These are phyloP conservation scores for Pezicula rhizophila DNA, from an alignment of 2,329 filamentous ascomycete genomes.

Conservation along the genomic window DNA sequence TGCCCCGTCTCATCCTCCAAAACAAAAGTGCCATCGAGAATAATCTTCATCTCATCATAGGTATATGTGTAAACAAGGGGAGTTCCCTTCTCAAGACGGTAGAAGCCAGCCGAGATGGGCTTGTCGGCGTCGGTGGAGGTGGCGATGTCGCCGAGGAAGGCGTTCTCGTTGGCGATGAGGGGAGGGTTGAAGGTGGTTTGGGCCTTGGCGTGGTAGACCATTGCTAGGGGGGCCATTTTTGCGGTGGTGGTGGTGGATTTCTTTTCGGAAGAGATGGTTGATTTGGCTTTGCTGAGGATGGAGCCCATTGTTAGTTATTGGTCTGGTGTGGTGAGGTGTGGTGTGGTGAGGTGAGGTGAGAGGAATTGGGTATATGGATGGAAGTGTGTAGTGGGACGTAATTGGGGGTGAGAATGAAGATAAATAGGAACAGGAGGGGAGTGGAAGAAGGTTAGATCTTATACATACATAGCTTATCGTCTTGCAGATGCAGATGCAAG, in stretches of 20 bases:
- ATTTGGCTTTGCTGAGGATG: slow-evolving; percentile 25
- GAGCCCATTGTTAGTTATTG: slow-evolving; percentile 24
- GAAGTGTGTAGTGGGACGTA: too few relatives aligned
- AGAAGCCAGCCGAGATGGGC: slow-evolving; percentile 54
- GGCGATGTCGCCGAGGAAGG: slow-evolving; percentile 51
- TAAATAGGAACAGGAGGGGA: too few relatives aligned
- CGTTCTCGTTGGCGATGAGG: slow-evolving; percentile 58
- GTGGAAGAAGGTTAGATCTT: too few relatives aligned
- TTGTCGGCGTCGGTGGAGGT: slow-evolving; percentile 41
- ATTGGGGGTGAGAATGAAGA: too few relatives aligned
- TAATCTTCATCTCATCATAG: slow-evolving; percentile 65
- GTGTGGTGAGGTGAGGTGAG: neutral
- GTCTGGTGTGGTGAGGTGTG: neutral
- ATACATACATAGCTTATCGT: too few relatives aligned
- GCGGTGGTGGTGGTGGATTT: slow-evolving; percentile 3
- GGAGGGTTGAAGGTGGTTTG: slow-evolving; percentile 53
- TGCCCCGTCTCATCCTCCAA: slow-evolving; percentile 53
- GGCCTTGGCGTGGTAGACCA: slow-evolving; percentile 42
- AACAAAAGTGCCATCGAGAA: slow-evolving; percentile 55
- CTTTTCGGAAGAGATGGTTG: slow-evolving; percentile 12
- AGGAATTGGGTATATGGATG: neutral
- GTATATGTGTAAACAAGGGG: slow-evolving; percentile 58
- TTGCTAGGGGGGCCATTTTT: slow-evolving; percentile 18
- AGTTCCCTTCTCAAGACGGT: slow-evolving; percentile 55
- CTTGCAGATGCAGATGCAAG: neutral